Percentiles rank a stretch among this genome's conserved stretches.
phyloP scores from a whole-genome alignment of 148 eudicot species.

The Suaeda aralocaspica region DNA sequence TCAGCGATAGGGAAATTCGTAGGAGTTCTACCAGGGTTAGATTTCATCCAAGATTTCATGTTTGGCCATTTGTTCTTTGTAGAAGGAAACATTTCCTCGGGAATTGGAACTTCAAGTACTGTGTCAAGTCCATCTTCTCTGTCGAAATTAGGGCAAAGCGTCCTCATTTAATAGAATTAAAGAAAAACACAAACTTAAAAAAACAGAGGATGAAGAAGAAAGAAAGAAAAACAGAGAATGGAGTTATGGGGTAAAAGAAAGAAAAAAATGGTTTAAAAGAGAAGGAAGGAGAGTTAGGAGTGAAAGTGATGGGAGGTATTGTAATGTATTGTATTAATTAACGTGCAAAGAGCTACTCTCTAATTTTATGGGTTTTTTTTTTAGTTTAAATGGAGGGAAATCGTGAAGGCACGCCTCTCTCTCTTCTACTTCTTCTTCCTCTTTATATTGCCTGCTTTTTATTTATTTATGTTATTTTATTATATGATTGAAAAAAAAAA shows the following conservation, averaged over 20 bases:
- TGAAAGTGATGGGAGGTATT: slow-evolving; percentile 19
- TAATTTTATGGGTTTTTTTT: background rate
- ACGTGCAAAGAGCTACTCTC: slow-evolving; percentile 18
- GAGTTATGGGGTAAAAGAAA: background rate
- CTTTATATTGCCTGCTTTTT: background rate
- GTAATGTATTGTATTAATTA: background rate
- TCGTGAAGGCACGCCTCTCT: slow-evolving; percentile 28
- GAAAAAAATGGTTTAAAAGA: slow-evolving; percentile 2
- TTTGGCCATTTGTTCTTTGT: slow-evolving; percentile 54
- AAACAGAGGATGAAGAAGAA: background rate
- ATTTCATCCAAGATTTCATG: slow-evolving; percentile 70
- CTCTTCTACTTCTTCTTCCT: background rate
- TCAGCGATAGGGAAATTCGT: slow-evolving; percentile 32
- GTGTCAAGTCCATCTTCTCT: slow-evolving; percentile 82
- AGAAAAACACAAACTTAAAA: slow-evolving; percentile 10
- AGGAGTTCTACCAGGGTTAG: slow-evolving; percentile 27
- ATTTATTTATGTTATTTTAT: too few species aligned
- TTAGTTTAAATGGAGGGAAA: slow-evolving; percentile 1
- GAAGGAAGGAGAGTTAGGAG: slow-evolving; percentile 1
- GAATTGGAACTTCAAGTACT: slow-evolving; percentile 89
- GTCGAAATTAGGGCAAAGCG: slow-evolving; percentile 77
- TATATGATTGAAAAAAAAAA: too few species aligned
- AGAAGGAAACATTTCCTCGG: slow-evolving; percentile 67
- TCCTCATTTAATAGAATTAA: slow-evolving; percentile 45
- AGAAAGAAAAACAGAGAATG: slow-evolving; percentile 2